Base-by-base conservation (phyloP, 1,139 yeast genomes). In the Hansenula anomala region DNA sequence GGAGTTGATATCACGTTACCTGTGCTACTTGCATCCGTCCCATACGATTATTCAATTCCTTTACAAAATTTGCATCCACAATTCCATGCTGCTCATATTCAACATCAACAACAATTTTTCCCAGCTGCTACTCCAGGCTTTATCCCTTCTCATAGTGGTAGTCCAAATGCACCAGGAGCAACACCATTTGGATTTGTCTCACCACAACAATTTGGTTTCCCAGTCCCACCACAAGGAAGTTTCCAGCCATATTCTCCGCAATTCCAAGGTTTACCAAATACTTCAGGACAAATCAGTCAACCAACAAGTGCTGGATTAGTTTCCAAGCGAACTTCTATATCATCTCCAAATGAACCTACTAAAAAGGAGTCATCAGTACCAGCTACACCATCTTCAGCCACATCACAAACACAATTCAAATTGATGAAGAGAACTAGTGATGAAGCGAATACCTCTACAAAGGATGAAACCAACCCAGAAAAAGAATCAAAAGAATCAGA, bases 401-500 rank as follows among this genome's bases (percentile, higher is more conserved):
- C 11, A 8, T 8, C 25, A 10, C 25, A 23, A 23, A 20, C 22
- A 6, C 44, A 41, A 24, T 44, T 50, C 37, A 52, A 50, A 33
- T 30, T 51, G 15, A 51, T 51, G 55, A 51, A 49, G 30, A 44
- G 55, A 36, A 24, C 27, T 6, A 20, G 22, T 20, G 38, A 34
- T 20, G 30, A 30, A 17, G 36, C 14, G 20, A 23, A 29, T 10
- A 4, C 9, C 4, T 10, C 25, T 23, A 8, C 25, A 13, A 36
- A 34, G 11, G 38, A 33, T 19, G 35, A 29, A 20, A 13, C 12
- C 12, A 30, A 20, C 13, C 33, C 39, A 22, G 29, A 25, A 10
- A 24, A 11, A 17, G 29, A 20, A 16, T 22, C 20, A 16, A 30
- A 28, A 22, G 32, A 26, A 25, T n/a, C 9, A 10, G 5, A 23